Base-by-base conservation (phyloP, 179 eudicot species). In the Pouteria campechiana region DNA sequence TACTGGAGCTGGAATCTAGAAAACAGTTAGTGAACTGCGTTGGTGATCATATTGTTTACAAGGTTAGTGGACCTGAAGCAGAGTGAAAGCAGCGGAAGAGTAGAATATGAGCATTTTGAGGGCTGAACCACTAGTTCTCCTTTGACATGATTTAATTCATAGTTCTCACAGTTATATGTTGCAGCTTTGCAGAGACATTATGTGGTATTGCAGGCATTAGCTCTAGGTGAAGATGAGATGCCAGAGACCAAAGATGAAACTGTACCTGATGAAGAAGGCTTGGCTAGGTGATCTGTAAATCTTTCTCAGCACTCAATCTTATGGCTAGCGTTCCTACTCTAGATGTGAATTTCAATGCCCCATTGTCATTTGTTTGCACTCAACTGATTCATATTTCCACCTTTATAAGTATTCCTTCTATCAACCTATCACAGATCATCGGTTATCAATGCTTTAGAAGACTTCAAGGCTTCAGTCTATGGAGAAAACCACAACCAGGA, bases 121-220 rank as follows among this genome's bases (percentile, higher is more conserved):
- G n/a, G n/a, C n/a, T n/a, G n/a, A n/a, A n/a, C n/a, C n/a, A n/a
- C n/a, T n/a, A n/a, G n/a, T n/a, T n/a, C n/a, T n/a, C n/a, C n/a
- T n/a, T n/a, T n/a, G n/a, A n/a, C n/a, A n/a, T n/a, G n/a, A n/a
- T n/a, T n/a, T n/a, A n/a, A n/a, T n/a, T n/a, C n/a, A n/a, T n/a
- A n/a, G n/a, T n/a, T n/a, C n/a, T n/a, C n/a, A n/a, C n/a, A n/a
- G n/a, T n/a, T n/a, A n/a, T n/a, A 52, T 25, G 24, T 36, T 65
- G 38, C 74, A 90, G 99, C 92, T 45, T 71, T 92, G 94, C 99
- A 90, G 78, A 82, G 75, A 50, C 96, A 92, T 64, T 92, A 92
- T 63, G 96, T 88, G 37, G 73, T 75, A 25, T 46, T 87, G 44
- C 96, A 92, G 63, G 99, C 99, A 22, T 66, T 92, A 61, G 96